Conservation (phyloP, 1,139 yeast genomes). For the Debaryomycetaceae sp. region DNA sequence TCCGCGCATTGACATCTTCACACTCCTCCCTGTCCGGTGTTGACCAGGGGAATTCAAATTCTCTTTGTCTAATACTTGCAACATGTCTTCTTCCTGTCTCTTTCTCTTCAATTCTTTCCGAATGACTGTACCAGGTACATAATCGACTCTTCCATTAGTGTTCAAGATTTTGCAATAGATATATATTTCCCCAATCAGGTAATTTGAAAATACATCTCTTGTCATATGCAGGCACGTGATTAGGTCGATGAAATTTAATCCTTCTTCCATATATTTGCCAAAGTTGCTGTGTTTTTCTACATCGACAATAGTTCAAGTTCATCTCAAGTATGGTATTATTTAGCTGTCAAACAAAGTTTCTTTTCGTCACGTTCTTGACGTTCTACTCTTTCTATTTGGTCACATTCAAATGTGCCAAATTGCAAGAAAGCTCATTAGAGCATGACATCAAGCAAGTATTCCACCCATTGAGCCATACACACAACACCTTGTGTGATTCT, state of each 20-base stretch:
- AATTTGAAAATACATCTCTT: constrained; percentile 6
- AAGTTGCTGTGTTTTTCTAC: constrained; percentile 7
- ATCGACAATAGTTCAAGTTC: constrained; percentile 1
- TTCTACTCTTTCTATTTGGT: constrained; percentile 38
- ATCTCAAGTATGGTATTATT: constrained; percentile 7
- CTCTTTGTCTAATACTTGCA: background rate
- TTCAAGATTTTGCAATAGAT: constrained; percentile 2
- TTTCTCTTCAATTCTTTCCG: background rate
- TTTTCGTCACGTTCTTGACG: constrained; percentile 25
- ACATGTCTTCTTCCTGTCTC: background rate
- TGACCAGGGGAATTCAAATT: background rate
- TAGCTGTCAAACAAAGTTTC: constrained; percentile 19
- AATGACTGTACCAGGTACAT: background rate
- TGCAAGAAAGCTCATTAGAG: constrained; percentile 30
- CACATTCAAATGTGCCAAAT: constrained; percentile 39
- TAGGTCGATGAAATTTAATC: background rate
- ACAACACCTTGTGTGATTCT: constrained; percentile 33
- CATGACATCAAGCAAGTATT: constrained; percentile 25
- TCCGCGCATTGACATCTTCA: background rate
- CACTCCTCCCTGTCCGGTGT: background rate
- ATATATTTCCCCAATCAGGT: constrained; percentile 7
- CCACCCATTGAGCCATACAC: constrained; percentile 39
- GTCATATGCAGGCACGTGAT: background rate
- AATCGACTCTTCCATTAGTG: background rate
- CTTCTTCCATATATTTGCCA: constrained; percentile 4